These are phyloP conservation scores for Rhodotorula graminis DNA, from an alignment of 768 basidiomycete species.

Conservation along the genomic window DNA sequence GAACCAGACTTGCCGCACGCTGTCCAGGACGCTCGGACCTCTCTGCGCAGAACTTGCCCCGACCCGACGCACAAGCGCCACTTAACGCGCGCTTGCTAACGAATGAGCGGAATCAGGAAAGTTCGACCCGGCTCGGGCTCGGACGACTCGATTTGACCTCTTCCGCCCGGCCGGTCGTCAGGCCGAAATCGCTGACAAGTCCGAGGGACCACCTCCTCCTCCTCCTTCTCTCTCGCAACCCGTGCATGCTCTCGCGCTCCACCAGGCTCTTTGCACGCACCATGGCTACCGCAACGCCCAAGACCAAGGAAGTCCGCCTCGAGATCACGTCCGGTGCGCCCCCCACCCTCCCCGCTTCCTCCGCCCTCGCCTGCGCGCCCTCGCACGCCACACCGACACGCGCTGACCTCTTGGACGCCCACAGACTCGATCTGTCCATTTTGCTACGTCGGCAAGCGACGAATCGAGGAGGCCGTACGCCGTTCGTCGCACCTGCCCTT, in stretches of 20 bases:
- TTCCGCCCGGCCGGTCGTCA: too few species aligned
- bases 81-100: too few species aligned
- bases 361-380: background rate
- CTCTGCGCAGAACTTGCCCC: too few species aligned
- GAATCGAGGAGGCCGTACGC: conserved; percentile 33
- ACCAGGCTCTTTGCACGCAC: background rate
- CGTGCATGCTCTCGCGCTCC: conserved; percentile 15
- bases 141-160: too few species aligned
- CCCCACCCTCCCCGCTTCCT: background rate
- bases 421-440: conserved; percentile 32
- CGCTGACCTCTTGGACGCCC: background rate
- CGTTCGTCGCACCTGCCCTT: conserved; percentile 23
- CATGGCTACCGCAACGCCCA: conserved; percentile 19
- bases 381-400: background rate
- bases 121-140: too few species aligned
- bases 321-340: conserved; percentile 23
- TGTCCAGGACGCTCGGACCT: too few species aligned
- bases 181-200: too few species aligned
- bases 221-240: background rate
- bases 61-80: too few species aligned
- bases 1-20: too few species aligned
- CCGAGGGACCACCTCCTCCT: background rate
- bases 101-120: too few species aligned
- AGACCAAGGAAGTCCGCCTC: conserved; percentile 5
- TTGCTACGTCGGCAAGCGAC: conserved; percentile 37